phyloP scores from a whole-genome alignment of 75 land plant genomes.

The Selaginella moellendorffii region DNA sequence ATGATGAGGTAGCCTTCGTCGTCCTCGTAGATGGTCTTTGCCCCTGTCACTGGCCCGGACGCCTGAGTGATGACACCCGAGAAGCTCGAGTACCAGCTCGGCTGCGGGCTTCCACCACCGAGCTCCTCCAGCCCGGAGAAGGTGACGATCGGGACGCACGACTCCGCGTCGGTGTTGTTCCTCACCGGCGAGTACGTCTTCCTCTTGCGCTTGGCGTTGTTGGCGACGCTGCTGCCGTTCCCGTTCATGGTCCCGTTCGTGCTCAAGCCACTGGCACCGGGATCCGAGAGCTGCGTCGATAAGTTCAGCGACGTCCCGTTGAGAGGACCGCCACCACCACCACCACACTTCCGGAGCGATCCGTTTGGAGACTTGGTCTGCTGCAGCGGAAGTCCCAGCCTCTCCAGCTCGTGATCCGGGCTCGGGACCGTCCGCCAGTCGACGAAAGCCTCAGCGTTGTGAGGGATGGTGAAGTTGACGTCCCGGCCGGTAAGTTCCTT shows the following conservation, averaged over 20 bases:
- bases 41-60: constrained; percentile 88
- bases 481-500: constrained; percentile 74
- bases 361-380: background rate
- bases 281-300: constrained; percentile 39
- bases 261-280: constrained; percentile 12
- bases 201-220: constrained; percentile 39
- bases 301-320: constrained; percentile 62
- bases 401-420: constrained; percentile 68
- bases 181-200: constrained; percentile 41
- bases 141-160: constrained; percentile 29
- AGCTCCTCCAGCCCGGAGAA: constrained; percentile 32
- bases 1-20: constrained; percentile 85
- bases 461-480: constrained; percentile 52
- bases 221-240: constrained; percentile 20
- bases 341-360: constrained; percentile 17
- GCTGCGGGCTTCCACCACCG: constrained; percentile 38
- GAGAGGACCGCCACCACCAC: constrained; percentile 23
- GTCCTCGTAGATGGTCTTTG: constrained; percentile 89
- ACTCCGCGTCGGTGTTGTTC: constrained; percentile 55
- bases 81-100: constrained; percentile 65
- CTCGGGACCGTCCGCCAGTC: constrained; percentile 70
- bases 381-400: constrained; percentile 22
- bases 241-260: no score
- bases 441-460: constrained; percentile 60
- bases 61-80: constrained; percentile 74